Evolutionary conservation across 179 eudicot genomes (phyloP).

Genomic region (Vitellaria paradoxa): DNA sequence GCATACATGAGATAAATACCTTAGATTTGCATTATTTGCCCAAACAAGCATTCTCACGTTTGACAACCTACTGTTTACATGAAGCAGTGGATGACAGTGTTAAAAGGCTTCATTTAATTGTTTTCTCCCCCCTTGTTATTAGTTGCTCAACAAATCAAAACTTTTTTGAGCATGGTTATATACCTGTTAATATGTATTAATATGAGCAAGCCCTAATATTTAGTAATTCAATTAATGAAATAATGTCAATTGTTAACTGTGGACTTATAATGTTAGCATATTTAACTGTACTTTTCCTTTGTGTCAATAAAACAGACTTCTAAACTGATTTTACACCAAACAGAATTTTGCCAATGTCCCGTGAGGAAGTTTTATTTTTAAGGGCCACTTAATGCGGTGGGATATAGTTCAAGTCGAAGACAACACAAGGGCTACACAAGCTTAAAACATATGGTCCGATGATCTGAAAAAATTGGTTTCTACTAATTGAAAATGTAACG

Average conservation of each 20-base stretch:
- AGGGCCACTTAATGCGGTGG: not conserved
- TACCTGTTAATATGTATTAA: not conserved
- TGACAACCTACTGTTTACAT: not conserved
- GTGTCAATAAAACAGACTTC: not conserved
- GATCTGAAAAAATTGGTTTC: not conserved
- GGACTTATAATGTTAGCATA: not conserved
- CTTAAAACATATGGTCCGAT: not conserved
- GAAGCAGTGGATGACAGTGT: not conserved
- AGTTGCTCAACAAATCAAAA: not conserved
- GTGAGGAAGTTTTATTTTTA: not conserved
- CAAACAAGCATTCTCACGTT: not conserved
- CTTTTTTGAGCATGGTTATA: not conserved
- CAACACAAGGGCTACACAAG: not conserved
- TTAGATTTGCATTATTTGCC: not conserved
- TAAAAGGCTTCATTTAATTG: not conserved
- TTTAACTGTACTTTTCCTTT: not conserved
- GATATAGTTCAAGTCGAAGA: not conserved
- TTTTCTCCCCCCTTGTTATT: not conserved
- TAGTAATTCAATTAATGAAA: not conserved
- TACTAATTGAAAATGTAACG: not conserved
- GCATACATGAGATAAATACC: not conserved
- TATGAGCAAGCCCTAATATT: not conserved
- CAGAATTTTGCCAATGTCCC: conserved; percentile 1
- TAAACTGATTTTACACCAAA: not conserved
- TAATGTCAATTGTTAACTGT: not conserved